Conservation (phyloP, 2,329 filamentous ascomycete species). For the Scedosporium minutisporum region DNA sequence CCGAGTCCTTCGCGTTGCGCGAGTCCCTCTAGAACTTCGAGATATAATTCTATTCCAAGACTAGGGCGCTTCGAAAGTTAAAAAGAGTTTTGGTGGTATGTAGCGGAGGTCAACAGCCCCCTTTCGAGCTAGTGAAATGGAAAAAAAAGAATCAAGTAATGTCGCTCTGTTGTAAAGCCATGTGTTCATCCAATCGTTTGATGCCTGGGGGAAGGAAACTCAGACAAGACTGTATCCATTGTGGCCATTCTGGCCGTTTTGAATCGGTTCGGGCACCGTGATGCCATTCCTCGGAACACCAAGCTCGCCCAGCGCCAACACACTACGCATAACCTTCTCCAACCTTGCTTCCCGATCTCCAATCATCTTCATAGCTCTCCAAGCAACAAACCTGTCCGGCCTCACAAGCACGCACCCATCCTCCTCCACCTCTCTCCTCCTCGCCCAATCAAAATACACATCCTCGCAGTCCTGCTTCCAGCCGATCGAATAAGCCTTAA, state of each 20-base stretch:
- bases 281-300: not conserved
- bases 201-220: too few relatives aligned
- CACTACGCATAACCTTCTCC: not conserved
- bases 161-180: too few relatives aligned
- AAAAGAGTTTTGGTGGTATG: too few relatives aligned
- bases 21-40: too few relatives aligned
- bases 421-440: slow-evolving; percentile 42
- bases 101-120: too few relatives aligned
- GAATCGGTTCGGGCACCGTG: not conserved
- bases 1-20: too few relatives aligned
- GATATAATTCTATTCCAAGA: too few relatives aligned
- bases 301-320: not conserved
- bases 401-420: slow-evolving; percentile 47
- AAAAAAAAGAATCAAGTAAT: too few relatives aligned
- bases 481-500: slow-evolving; percentile 44
- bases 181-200: too few relatives aligned
- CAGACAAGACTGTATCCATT: not conserved
- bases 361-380: slow-evolving; percentile 24
- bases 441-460: slow-evolving; percentile 51
- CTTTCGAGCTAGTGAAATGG: too few relatives aligned
- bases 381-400: slow-evolving; percentile 50
- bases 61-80: too few relatives aligned
- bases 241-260: not conserved
- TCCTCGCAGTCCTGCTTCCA: slow-evolving; percentile 51
- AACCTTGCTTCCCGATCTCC: not conserved